These are phyloP conservation scores for Alternaria sp. DNA, from an alignment of 2,329 filamentous ascomycete genomes.

Conservation along the genomic window DNA sequence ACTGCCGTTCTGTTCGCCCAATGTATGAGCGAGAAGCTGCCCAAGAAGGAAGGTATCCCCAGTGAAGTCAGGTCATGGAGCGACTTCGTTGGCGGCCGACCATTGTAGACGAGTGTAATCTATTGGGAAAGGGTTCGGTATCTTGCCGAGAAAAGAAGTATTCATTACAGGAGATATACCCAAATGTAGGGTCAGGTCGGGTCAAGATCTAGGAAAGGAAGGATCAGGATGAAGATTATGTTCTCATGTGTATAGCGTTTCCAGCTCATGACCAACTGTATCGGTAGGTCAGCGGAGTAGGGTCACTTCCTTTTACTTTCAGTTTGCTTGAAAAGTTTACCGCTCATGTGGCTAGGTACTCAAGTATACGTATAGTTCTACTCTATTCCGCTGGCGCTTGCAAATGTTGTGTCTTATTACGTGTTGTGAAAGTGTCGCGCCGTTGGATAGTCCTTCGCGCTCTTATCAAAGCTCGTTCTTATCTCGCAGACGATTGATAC, in stretches of 20 bases:
- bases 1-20: conserved; percentile 95
- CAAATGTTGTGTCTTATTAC: neutral
- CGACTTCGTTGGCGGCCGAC: conserved; percentile 78
- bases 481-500: no score
- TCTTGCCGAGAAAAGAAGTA: neutral
- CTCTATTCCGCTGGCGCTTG: neutral
- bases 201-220: neutral
- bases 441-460: no score
- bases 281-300: conserved; percentile 12
- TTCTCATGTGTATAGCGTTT: conserved; percentile 28
- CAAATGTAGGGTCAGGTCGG: conserved; percentile 7
- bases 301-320: conserved; percentile 9
- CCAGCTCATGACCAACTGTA: conserved; percentile 12
- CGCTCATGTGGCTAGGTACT: neutral
- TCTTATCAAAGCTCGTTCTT: no score
- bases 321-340: conserved; percentile 3
- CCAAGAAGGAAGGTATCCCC: conserved; percentile 85
- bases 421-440: no score
- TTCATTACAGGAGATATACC: conserved; percentile 19
- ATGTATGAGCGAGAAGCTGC: conserved; percentile 97
- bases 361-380: neutral
- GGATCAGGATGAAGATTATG: conserved; percentile 10
- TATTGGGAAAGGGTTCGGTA: neutral
- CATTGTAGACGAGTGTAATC: conserved; percentile 32
- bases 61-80: conserved; percentile 93